Base-by-base conservation (phyloP, 2,329 filamentous ascomycete genomes). In the Herpotrichia juniperi region DNA sequence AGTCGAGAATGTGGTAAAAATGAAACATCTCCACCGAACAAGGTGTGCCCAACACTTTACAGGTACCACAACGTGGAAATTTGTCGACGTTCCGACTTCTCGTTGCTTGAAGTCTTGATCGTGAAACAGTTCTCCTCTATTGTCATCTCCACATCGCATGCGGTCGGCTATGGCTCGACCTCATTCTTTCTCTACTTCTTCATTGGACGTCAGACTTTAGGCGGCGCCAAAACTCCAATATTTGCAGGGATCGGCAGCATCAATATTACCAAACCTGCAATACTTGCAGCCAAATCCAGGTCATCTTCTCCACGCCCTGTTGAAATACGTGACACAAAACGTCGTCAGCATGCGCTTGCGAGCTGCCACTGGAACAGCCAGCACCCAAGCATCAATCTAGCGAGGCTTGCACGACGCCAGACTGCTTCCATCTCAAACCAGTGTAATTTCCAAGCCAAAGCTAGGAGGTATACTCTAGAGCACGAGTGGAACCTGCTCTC, bases 201-300 rank as follows among this genome's bases (percentile, higher is more conserved):
- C 30, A 62, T 63, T 64, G 57, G 58, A 46, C 42, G 39, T 43
- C n/a, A 35, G 42, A 50, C 34, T 57, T 61, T 60, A 67, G 60
- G 56, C 59, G 57, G 58, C 58, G 56, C 48, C 48, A 45, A 53
- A 51, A 57, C 43, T 53, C 53, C 51, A 53, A 49, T 51, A 30
- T 42, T 40, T 42, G 42, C 61, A 59, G 56, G 64, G 58, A 61
- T 64, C 54, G 61, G 64, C 53, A 55, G 50, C 47, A 47, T 46
- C 47, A 46, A 54, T 34, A 56, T 48, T 45, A 46, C 48, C 55
- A 58, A 37, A 52, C 37, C 59, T 53, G 42, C 47, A 46, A 51
- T 39, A 28, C 42, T 17, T 49, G 54, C 54, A 54, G 51, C 40
- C 22, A 32, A 17, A 30, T 34, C 50, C 53, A 51, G 43, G 21